These are phyloP conservation scores for Paradendryphiella salina DNA, from an alignment of 2,329 filamentous ascomycete species.

Conservation along the genomic window DNA sequence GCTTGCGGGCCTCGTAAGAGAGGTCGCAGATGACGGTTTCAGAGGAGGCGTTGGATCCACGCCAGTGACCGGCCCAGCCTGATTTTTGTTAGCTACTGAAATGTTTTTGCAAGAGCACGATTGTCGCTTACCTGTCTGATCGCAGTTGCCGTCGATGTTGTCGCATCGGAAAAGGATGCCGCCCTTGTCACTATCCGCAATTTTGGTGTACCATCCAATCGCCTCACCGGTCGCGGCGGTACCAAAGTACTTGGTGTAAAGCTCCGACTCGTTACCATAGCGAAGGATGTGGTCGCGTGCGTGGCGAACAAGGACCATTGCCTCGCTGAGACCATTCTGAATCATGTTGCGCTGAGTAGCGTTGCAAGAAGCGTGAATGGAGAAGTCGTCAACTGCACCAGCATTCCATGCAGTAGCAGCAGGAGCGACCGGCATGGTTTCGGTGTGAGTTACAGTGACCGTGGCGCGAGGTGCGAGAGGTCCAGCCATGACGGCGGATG, in stretches of 20 bases:
- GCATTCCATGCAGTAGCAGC: conserved; percentile 36
- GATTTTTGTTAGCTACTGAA: conserved; percentile 1
- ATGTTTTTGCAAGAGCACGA: no score
- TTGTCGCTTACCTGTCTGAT: conserved; percentile 30
- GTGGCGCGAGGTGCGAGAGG: conserved; percentile 32
- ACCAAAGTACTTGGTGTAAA: conserved; percentile 70
- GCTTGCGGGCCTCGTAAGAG: conserved; percentile 61
- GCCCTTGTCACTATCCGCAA: conserved; percentile 61
- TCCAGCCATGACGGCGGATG: conserved; percentile 33
- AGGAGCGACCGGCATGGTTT: conserved; percentile 11
- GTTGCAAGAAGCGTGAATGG: conserved; percentile 69
- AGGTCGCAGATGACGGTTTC: conserved; percentile 72
- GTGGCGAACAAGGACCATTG: conserved; percentile 61
- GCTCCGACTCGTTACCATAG: conserved; percentile 60
- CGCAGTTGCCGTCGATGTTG: conserved; percentile 67
- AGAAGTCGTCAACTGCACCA: conserved; percentile 49
- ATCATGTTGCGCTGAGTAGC: conserved; percentile 62
- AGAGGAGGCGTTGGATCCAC: conserved; percentile 64
- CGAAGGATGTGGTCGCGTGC: conserved; percentile 65
- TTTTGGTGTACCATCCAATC: conserved; percentile 65
- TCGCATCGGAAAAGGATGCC: conserved; percentile 68
- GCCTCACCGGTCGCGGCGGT: conserved; percentile 60
- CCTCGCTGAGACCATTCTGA: conserved; percentile 60
- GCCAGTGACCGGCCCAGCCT: conserved; percentile 71
- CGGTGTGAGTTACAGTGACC: conserved; percentile 27